phyloP scores from a whole-genome alignment of 352 stramenopile species.

The Pythium phragmiticola region DNA sequence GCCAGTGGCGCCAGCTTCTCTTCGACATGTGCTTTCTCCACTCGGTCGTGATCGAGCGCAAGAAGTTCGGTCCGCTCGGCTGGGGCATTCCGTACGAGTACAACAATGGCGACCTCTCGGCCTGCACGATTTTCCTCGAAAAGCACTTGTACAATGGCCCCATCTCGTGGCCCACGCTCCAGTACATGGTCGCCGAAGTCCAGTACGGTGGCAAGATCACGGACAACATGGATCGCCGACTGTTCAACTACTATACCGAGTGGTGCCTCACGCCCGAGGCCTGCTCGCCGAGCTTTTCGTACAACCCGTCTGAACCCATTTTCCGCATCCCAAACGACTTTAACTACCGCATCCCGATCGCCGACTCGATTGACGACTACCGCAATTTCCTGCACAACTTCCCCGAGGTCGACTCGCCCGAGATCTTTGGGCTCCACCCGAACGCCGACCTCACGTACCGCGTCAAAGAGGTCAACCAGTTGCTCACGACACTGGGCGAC shows the following conservation, averaged over 20 bases:
- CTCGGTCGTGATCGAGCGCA: slow-evolving; percentile 97
- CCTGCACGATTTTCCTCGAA: slow-evolving; percentile 98
- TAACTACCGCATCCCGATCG: slow-evolving; percentile 93
- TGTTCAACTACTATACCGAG: slow-evolving; percentile 98
- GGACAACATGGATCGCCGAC: slow-evolving; percentile 96
- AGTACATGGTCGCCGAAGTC: slow-evolving; percentile 99
- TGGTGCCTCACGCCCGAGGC: slow-evolving; percentile 93
- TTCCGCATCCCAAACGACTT: slow-evolving; percentile 97
- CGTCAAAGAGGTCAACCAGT: slow-evolving; percentile 94
- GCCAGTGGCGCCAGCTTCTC: slow-evolving; percentile 95
- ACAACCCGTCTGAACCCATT: slow-evolving; percentile 94
- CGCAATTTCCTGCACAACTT: slow-evolving; percentile 94
- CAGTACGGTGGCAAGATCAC: slow-evolving; percentile 99
- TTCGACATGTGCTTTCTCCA: slow-evolving; percentile 98
- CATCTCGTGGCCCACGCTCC: slow-evolving; percentile 97
- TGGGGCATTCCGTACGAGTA: slow-evolving; percentile 99
- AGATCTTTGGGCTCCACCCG: slow-evolving; percentile 98
- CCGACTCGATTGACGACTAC: slow-evolving; percentile 94
- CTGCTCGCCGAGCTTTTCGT: slow-evolving; percentile 88
- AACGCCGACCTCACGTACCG: slow-evolving; percentile 98
- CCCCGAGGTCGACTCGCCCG: slow-evolving; percentile 96
- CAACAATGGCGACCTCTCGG: slow-evolving; percentile 97
- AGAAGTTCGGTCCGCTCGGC: slow-evolving; percentile 97
- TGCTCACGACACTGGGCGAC: slow-evolving; percentile 94
- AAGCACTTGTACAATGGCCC: slow-evolving; percentile 98